Percentiles rank a stretch among this genome's conserved stretches.
phyloP scores from a whole-genome alignment of 2,329 filamentous ascomycete genomes.

The Pseudopyricularia javanii region DNA sequence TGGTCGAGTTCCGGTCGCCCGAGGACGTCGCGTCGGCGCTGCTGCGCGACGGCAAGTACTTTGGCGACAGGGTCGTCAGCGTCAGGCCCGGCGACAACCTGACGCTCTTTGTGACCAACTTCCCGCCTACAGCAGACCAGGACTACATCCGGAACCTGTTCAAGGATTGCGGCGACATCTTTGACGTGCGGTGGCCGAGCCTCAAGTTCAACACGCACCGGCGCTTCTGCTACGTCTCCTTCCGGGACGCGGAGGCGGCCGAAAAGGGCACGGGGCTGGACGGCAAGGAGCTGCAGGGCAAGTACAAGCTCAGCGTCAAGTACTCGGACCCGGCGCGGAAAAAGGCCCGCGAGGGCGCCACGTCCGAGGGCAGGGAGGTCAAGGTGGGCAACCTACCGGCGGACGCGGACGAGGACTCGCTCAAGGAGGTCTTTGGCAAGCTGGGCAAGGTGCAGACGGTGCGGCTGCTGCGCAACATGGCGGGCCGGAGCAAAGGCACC shows the following conservation, averaged over 20 bases:
- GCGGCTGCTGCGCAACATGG: slow-evolving; percentile 55
- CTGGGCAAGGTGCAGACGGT: slow-evolving; percentile 66
- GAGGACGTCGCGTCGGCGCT: slow-evolving; percentile 76
- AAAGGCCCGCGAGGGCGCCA: slow-evolving; percentile 66
- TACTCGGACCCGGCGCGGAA: slow-evolving; percentile 74
- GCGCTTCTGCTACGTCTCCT: slow-evolving; percentile 94
- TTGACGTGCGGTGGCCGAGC: slow-evolving; percentile 81
- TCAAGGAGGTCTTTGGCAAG: slow-evolving; percentile 59
- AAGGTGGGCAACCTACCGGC: slow-evolving; percentile 61
- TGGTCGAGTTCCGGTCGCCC: slow-evolving; percentile 72
- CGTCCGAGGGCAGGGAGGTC: slow-evolving; percentile 79
- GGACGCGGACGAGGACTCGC: slow-evolving; percentile 50
- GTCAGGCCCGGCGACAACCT: slow-evolving; percentile 66
- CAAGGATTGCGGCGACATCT: slow-evolving; percentile 64
- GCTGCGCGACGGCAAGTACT: slow-evolving; percentile 68
- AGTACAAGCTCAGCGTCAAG: slow-evolving; percentile 60
- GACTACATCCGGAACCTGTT: slow-evolving; percentile 57
- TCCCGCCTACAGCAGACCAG: slow-evolving; percentile 65
- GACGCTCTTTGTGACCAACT: slow-evolving; percentile 86
- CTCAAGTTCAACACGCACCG: slow-evolving; percentile 80
- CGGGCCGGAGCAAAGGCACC: slow-evolving; percentile 61
- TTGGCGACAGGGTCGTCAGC: slow-evolving; percentile 59
- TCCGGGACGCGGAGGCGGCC: slow-evolving; percentile 56
- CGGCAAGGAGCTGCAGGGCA: slow-evolving; percentile 54
- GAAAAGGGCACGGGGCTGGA: slow-evolving; percentile 62